Evolutionary conservation across 805 yeast genomes (phyloP).

Genomic region (Alloascoidea africana): DNA sequence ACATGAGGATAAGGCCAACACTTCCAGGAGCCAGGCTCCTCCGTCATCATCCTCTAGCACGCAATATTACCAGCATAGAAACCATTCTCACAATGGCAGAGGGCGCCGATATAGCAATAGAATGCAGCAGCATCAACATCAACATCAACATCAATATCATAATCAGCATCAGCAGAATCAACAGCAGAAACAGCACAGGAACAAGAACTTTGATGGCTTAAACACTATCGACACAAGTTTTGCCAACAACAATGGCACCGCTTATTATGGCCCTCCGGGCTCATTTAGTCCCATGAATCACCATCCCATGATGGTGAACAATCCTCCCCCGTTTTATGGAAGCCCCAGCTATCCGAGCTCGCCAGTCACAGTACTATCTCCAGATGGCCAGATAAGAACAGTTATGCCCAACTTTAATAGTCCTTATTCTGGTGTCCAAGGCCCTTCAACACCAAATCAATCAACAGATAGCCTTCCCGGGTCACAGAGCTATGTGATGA

Average conservation of each 20-base stretch:
- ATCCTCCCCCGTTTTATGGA: conserved; percentile 1
- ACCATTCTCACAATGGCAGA: too few relatives aligned
- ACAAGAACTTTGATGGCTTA: background rate
- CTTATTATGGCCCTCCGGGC: background rate
- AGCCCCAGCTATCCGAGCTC: background rate
- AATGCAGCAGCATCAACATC: conserved; percentile 15
- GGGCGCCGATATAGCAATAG: conserved; percentile 1
- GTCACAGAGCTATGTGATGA: too few relatives aligned
- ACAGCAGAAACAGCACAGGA: conserved; percentile 8
- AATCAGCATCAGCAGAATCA: conserved; percentile 11
- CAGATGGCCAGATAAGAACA: too few relatives aligned
- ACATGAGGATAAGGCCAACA: conserved; percentile 2
- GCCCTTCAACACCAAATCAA: too few relatives aligned
- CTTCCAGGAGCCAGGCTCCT: background rate
- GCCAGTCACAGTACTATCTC: background rate
- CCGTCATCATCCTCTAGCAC: background rate
- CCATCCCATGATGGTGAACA: background rate
- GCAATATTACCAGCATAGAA: background rate
- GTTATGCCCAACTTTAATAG: too few relatives aligned
- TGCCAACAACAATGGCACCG: background rate
- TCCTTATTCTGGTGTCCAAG: too few relatives aligned
- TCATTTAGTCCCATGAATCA: background rate
- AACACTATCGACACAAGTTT: conserved; percentile 1
- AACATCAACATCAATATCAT: conserved; percentile 6
- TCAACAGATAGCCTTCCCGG: too few relatives aligned